Evolutionary conservation across 345 rosid genomes (phyloP), one percentile per base, ranked within the genome.

Genomic region (Salix viminalis): DNA sequence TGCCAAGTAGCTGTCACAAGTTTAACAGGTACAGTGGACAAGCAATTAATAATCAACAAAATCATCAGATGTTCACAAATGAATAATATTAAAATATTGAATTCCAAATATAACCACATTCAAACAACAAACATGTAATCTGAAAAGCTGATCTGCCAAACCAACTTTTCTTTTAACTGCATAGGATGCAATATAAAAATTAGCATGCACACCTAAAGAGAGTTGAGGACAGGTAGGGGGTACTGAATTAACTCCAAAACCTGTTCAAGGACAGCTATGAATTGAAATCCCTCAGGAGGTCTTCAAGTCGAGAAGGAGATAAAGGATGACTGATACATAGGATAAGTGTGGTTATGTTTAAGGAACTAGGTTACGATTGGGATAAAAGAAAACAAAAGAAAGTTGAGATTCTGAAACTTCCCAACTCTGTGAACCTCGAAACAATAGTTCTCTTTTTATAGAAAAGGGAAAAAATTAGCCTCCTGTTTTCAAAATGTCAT

Each of bases 1-100:
- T 58, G 84, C 71, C 80, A 87, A 79, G 89, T 96, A 96, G 85
- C 99, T 96, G 85, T 74, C 78, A 68, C 72, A 70, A 79, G 82
- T 81, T 70, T n/a, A 72, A 80, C 66, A 83, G 50, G 41, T 37
- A 72, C 70, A 52, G 26, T 21, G 52, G 26, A 79, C 62, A 37
- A 83, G 39, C 34, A 71, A 76, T 74, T 67, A 74, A 58, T 46
- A 70, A 23, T 12, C 28, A 46, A 64, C 42, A 46, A 32, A 65
- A 44, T 7, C 56, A 73, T 16, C 44, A 39, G 32, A 73, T 11
- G 54, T 36, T 50, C 15, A 72, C 54, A 28, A 15, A 28, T 67
- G 42, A 46, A 30, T n/a, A 68, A 32, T 16, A 48, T 26, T 28
- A 32, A 4, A 44, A 62, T 21, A 77, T 15, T 72, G 13, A 64